Evolutionary conservation across 129 eudicot species (phyloP), one percentile per base, ranked within the genome.

Genomic region (Solidago caesia): DNA sequence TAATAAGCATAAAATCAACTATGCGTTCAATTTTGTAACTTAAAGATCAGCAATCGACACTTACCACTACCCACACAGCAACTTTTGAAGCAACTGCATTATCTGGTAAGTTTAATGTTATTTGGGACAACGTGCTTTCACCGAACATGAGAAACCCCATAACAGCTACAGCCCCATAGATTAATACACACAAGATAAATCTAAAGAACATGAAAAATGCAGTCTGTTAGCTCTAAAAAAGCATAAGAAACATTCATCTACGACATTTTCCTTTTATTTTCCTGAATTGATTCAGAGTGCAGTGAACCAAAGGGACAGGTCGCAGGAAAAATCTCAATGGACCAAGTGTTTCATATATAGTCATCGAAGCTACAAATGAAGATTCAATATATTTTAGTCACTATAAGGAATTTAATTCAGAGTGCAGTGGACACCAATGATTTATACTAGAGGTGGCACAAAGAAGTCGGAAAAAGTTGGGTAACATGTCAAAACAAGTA

Each of bases 71-170:
- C 98, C 98, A 94, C 51, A 94, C 9, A 46, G 98, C 98, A 76
- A 94, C 62, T 82, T 88, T 86, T 12, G 98, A 88, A 71, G 60
- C 79, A 63, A 94, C 44, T 4, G 83, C 59, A 70, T 87, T 60
- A 41, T 68, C 82, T 39, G 97, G 98, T 86, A 94, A 70, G 82
- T 90, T 94, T 64, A 94, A 76, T 57, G 98, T 94, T 63, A 94
- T 86, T 71, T 94, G 98, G 13, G 98, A 90, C 74, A 52, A 45
- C 45, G 98, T 90, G 79, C 58, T 81, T 82, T 90, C 78, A 53
- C 98, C 97, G 53, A 88, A 94, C 98, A 94, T 90, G 77, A 87
- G 96, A 84, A 62, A 94, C 77, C 98, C 98, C 89, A 87, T 68
- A 25, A 87, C 41, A 44, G 97, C 98, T 72, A 85, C 86, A 75